Conservation (phyloP, 164 flowering plant genomes). For the Nymphaea thermarum region DNA sequence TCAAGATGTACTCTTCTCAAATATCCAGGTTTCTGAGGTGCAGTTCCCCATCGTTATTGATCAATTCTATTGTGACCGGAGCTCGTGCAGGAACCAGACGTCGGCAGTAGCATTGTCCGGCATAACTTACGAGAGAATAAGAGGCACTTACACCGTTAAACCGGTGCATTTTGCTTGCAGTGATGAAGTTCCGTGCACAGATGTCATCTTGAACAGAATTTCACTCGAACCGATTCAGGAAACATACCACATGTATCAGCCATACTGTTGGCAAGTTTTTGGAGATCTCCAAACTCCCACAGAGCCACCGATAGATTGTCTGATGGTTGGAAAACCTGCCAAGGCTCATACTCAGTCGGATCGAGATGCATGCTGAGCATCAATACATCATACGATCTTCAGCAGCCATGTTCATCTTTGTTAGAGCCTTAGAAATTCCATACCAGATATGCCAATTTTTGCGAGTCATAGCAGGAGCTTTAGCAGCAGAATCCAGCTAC, state of each 20-base stretch:
- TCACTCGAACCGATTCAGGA: conserved; percentile 26
- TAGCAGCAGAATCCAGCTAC: not conserved
- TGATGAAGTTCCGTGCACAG: conserved; percentile 33
- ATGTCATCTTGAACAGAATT: conserved; percentile 25
- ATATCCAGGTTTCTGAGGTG: conserved; percentile 36
- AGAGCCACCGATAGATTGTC: conserved; percentile 73
- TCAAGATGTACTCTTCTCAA: conserved; percentile 26
- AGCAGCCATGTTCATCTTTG: not conserved
- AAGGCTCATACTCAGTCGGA: conserved; percentile 44
- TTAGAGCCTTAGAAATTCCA: not conserved
- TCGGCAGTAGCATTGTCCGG: conserved; percentile 37
- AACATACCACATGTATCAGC: conserved; percentile 21
- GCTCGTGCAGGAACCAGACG: conserved; percentile 30
- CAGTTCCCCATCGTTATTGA: conserved; percentile 31
- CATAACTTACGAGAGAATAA: conserved; percentile 26
- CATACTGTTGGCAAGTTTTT: conserved; percentile 89
- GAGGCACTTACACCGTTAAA: conserved; percentile 31
- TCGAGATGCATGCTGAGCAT: conserved; percentile 48
- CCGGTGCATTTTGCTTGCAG: conserved; percentile 39
- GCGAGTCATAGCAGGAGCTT: not conserved
- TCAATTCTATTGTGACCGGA: conserved; percentile 35
- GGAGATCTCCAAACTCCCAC: conserved; percentile 74
- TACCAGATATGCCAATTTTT: not conserved
- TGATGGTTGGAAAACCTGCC: conserved; percentile 75
- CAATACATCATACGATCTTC: not conserved